phyloP scores from a whole-genome alignment of 352 stramenopile genomes.

The Synura sp. region DNA sequence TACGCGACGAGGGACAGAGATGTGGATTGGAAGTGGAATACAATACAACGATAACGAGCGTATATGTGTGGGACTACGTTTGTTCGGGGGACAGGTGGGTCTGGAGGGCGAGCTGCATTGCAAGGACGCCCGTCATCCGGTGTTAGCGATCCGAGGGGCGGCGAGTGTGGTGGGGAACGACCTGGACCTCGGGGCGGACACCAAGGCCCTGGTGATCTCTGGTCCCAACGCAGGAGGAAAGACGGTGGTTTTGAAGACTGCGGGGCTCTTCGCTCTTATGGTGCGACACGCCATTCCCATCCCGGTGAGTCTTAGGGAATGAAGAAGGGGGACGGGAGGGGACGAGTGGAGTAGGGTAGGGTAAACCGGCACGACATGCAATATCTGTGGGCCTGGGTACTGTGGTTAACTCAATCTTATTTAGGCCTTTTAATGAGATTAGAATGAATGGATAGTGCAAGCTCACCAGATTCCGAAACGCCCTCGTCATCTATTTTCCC shows the following conservation, averaged over 20 bases:
- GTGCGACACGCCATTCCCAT: constrained; percentile 62
- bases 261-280: constrained; percentile 60
- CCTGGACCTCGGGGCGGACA: constrained; percentile 52
- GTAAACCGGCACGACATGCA: no score
- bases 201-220: constrained; percentile 59
- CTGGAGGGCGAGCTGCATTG: constrained; percentile 55
- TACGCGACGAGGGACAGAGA: no score
- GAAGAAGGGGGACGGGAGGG: no score
- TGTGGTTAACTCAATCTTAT: no score
- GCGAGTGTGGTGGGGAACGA: constrained; percentile 60
- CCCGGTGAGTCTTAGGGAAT: no score
- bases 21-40: not conserved
- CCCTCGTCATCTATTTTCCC: no score
- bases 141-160: constrained; percentile 56
- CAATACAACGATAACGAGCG: not conserved
- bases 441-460: no score
- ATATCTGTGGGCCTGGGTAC: no score
- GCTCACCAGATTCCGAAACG: no score
- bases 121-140: constrained; percentile 60
- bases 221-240: constrained; percentile 68
- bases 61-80: not conserved
- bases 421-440: no score
- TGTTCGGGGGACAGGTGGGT: constrained; percentile 43
- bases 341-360: no score
- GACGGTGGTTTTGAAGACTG: constrained; percentile 67